A percentile compares a stretch with the other conserved stretches of the same genome.
Evolutionary conservation across 345 rosid species (phyloP).

Genomic region (Dipteronia dyeriana): DNA sequence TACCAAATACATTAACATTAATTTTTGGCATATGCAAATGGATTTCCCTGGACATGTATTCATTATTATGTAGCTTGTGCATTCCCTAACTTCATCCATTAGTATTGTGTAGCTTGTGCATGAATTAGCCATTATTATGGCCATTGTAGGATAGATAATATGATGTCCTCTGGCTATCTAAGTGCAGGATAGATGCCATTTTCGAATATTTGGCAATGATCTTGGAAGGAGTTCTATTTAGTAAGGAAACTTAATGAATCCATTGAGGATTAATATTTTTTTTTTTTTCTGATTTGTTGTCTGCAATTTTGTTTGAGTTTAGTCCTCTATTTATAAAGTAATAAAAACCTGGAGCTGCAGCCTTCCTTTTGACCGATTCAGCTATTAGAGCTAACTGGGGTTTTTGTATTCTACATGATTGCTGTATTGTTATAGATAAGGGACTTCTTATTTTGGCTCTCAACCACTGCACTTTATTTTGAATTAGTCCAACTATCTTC

Average conservation of each 20-base stretch:
- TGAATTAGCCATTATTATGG: neutral
- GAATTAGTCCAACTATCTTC: neutral
- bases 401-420: neutral
- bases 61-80: too few relatives aligned
- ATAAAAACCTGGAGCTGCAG: neutral
- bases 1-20: neutral
- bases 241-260: neutral
- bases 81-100: too few relatives aligned
- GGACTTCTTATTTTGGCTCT: neutral
- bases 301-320: neutral
- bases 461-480: neutral
- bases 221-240: neutral
- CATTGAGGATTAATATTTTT: neutral
- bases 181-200: neutral
- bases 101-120: neutral
- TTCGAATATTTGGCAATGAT: neutral
- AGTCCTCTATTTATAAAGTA: neutral
- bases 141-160: neutral
- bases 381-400: neutral
- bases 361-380: neutral
- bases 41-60: neutral
- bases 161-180: neutral
- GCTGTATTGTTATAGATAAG: neutral
- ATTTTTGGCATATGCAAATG: slow-evolving; percentile 4
- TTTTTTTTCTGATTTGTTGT: neutral